Conservation (phyloP, 2,329 filamentous ascomycete species). For the Ampelomyces quisqualis region DNA sequence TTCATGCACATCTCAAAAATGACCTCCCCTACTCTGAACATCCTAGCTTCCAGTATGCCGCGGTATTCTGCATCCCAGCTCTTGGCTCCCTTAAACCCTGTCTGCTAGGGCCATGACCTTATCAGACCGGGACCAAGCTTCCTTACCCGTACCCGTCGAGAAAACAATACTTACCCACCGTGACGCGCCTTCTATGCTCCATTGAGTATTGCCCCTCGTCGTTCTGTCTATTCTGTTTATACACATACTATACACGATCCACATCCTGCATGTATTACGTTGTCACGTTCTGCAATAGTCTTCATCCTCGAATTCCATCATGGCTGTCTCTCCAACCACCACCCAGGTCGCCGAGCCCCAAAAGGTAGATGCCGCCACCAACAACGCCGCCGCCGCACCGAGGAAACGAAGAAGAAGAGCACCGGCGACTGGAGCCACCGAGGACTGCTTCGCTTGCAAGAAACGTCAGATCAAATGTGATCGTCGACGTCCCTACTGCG, state of each 20-base stretch:
- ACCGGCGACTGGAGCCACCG: slow-evolving; percentile 81
- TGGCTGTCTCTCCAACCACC: slow-evolving; percentile 38
- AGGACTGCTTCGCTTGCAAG: slow-evolving; percentile 93
- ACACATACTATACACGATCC: slow-evolving; percentile 34
- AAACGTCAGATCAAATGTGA: slow-evolving; percentile 86
- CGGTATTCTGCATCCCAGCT: slow-evolving; percentile 35
- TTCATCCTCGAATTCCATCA: slow-evolving; percentile 23
- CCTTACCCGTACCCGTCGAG: slow-evolving; percentile 28
- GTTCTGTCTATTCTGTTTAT: slow-evolving; percentile 39
- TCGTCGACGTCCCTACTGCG: slow-evolving; percentile 88
- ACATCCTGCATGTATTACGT: slow-evolving; percentile 37
- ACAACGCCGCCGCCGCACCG: slow-evolving; percentile 36
- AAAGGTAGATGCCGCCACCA: slow-evolving; percentile 33
- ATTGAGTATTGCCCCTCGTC: slow-evolving; percentile 42
- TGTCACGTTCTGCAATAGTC: slow-evolving; percentile 28
- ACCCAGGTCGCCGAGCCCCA: slow-evolving; percentile 38
- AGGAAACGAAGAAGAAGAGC: slow-evolving; percentile 81
- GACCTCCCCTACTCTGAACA: slow-evolving; percentile 34
- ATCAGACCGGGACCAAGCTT: slow-evolving; percentile 42
- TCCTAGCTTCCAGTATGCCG: slow-evolving; percentile 38
- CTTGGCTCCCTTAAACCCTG: slow-evolving; percentile 35
- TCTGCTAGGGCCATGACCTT: slow-evolving; percentile 37
- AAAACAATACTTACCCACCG: slow-evolving; percentile 46
- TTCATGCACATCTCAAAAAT: slow-evolving; percentile 35
- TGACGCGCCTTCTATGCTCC: slow-evolving; percentile 41